phyloP scores from a whole-genome alignment of 305 asterid species.

The Solanum hybrid region DNA sequence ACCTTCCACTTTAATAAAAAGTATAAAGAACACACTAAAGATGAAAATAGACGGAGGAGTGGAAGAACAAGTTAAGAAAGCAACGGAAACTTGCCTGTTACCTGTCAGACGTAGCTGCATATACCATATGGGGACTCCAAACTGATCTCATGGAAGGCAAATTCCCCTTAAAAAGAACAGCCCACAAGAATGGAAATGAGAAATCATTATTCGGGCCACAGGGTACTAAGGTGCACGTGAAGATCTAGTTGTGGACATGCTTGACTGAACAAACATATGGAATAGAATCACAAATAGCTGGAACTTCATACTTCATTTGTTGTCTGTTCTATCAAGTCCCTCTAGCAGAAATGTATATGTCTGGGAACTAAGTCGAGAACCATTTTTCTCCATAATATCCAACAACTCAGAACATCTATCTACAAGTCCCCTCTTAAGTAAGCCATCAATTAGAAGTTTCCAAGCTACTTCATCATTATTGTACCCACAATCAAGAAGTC shows the following conservation, averaged over 20 bases:
- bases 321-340: slow-evolving; percentile 33
- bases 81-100: not conserved
- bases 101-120: not conserved
- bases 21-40: not conserved
- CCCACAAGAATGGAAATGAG: not conserved
- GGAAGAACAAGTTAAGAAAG: not conserved
- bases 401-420: slow-evolving; percentile 50
- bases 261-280: not conserved
- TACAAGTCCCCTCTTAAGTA: slow-evolving; percentile 47
- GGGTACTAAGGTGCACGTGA: not conserved
- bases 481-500: slow-evolving; percentile 54
- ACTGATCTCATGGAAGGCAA: not conserved
- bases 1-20: not conserved
- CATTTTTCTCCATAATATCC: slow-evolving; percentile 48
- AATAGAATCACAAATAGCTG: not conserved
- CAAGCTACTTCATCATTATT: slow-evolving; percentile 74
- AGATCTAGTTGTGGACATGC: not conserved
- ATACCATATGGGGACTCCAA: not conserved
- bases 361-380: slow-evolving; percentile 45
- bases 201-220: not conserved
- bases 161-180: not conserved
- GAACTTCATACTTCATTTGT: slow-evolving; percentile 6
- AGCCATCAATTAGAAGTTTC: slow-evolving; percentile 71
- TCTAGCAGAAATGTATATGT: slow-evolving; percentile 52
- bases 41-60: not conserved